Evolutionary conservation across 257 asterid species (phyloP), one percentile per base, ranked within the genome.

Genomic region (Ilex aquifolium): DNA sequence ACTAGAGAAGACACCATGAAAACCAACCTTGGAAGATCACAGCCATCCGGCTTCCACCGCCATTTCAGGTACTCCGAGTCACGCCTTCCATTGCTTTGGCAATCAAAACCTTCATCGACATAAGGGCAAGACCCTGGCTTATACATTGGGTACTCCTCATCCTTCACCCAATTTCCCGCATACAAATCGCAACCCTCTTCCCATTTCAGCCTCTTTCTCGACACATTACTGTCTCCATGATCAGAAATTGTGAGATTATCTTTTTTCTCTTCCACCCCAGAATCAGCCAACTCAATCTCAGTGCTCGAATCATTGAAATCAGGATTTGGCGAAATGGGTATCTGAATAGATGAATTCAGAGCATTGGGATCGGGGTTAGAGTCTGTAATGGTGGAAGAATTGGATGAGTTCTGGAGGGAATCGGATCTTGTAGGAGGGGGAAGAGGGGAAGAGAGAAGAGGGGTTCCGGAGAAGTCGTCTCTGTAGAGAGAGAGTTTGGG

Each of bases 1-100:
- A 21, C 27, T 21, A 21, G 27, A 21, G 27, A 21, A 21, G 42
- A 36, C 42, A 36, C 8, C 42, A 57, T 1, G 67, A 46, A 56
- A 63, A 44, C 56, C 55, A 69, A 84, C 99, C 99, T 87, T 56
- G 99, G 99, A 71, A 93, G 90, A 60, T 85, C 84, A 69, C 97
- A 89, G 44, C 72, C 92, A 81, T 81, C 77, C 10, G 99, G 99
- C 60, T 83, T 84, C 99, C 99, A 93, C 72, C 86, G 79, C 97
- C 96, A 89, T 31, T 89, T 83, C 30, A 84, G 62, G 66, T 93
- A 93, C 14, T 68, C 85, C 16, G 82, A 80, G 39, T 93, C 99
- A 7, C 85, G 90, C 82, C 99, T 85, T 31, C 99, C 97, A 55
- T 93, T 93, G 52, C 68, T 69, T 76, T 83, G 95, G 50, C 99